These are phyloP conservation scores for Crithidia fasciculata DNA, from an alignment of 208 protist genomes.

Conservation along the genomic window DNA sequence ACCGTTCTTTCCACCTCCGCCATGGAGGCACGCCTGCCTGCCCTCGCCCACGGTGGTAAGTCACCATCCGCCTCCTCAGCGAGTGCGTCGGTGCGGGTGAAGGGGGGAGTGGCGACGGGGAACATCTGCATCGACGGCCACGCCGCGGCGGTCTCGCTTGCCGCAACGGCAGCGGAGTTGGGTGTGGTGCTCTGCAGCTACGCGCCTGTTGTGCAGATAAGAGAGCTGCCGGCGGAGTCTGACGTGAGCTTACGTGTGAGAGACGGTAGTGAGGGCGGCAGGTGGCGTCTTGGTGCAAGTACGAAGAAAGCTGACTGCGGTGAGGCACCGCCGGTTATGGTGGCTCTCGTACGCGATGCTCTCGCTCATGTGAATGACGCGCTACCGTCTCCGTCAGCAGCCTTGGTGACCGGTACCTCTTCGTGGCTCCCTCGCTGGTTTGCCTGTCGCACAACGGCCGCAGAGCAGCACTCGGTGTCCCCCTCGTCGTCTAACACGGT, in stretches of 20 bases:
- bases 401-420: no score
- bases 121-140: conserved; percentile 59
- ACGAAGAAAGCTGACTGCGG: no score
- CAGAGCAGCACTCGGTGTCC: neutral
- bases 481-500: neutral
- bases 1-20: conserved; percentile 19
- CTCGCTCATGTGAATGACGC: neutral
- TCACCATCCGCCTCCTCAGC: neutral
- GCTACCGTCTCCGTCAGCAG: no score
- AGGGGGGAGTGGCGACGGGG: conserved; percentile 43
- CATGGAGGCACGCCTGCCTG: conserved; percentile 34
- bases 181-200: conserved; percentile 77
- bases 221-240: neutral
- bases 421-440: neutral
- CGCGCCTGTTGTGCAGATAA: conserved; percentile 38
- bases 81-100: conserved; percentile 8
- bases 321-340: neutral
- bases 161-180: conserved; percentile 72
- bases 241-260: neutral
- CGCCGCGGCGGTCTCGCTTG: conserved; percentile 48
- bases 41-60: conserved; percentile 7
- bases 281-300: neutral
- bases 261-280: neutral
- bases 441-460: neutral
- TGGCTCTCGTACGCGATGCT: conserved; percentile 15